These are phyloP conservation scores for Manihot esculenta DNA, from an alignment of 441 rosid genomes.

Conservation along the genomic window DNA sequence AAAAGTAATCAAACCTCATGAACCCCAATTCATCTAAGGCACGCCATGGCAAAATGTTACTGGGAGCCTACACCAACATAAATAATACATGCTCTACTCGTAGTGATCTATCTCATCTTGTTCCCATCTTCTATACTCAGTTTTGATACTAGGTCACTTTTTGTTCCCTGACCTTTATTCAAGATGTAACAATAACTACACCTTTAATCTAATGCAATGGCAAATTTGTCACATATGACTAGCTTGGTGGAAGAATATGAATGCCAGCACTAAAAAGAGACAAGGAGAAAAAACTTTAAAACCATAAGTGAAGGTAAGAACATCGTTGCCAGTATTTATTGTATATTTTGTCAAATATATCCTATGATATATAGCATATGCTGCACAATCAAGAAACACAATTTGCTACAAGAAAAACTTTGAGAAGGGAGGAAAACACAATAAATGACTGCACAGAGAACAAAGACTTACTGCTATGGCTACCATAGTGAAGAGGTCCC, in stretches of 20 bases:
- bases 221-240: too few relatives aligned
- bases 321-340: too few relatives aligned
- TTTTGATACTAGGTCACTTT: background rate
- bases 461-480: conserved; percentile 74
- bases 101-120: background rate
- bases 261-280: background rate
- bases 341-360: background rate
- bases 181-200: background rate
- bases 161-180: background rate
- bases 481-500: conserved; percentile 77
- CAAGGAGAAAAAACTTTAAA: background rate
- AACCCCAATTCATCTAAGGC: too few relatives aligned
- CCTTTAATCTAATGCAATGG: too few relatives aligned
- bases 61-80: background rate
- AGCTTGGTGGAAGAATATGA: background rate
- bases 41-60: background rate
- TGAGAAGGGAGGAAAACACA: background rate
- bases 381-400: background rate
- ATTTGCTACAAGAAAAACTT: background rate
- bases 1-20: too few relatives aligned
- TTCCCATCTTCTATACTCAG: background rate
- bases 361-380: background rate
- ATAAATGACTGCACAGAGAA: conserved; percentile 2
- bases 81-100: background rate
- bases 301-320: background rate